These are phyloP conservation scores for Beta lomatogona DNA, from an alignment of 179 eudicot species.

Conservation along the genomic window DNA sequence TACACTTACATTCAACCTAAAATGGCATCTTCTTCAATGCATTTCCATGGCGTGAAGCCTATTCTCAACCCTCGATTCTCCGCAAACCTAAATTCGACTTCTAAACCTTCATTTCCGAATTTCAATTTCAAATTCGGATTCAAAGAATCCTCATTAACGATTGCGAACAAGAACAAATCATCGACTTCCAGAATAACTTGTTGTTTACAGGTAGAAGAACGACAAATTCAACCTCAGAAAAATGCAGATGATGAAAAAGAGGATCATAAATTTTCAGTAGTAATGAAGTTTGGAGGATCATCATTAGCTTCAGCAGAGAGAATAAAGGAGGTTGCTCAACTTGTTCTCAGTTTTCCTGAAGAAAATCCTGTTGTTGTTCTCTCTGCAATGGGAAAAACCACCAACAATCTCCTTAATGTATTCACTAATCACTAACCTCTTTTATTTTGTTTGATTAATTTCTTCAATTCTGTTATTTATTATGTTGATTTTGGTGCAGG, in stretches of 20 bases:
- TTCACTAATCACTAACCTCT: background rate
- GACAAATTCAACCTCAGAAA: background rate
- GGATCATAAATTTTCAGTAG: conserved; percentile 26
- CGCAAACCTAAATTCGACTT: background rate
- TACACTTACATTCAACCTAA: background rate
- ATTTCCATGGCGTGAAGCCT: conserved; percentile 15
- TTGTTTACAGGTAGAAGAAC: conserved; percentile 18
- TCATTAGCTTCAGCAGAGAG: conserved; percentile 35
- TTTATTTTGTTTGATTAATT: background rate
- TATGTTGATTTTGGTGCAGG: conserved; percentile 40
- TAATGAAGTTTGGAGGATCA: conserved; percentile 42
- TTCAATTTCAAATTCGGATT: conserved; percentile 9
- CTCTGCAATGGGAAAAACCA: conserved; percentile 48
- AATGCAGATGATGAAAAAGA: background rate
- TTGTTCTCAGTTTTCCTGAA: conserved; percentile 35
- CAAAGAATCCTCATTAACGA: background rate
- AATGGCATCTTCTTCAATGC: conserved; percentile 28
- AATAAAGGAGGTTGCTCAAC: conserved; percentile 36
- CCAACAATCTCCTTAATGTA: conserved; percentile 50
- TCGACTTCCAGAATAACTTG: background rate
- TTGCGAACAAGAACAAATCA: background rate
- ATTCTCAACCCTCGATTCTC: background rate
- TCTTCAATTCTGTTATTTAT: background rate
- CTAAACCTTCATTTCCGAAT: background rate
- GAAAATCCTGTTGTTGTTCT: conserved; percentile 38